Conservation (phyloP, 2,329 filamentous ascomycete genomes). For the Aspergillus intermedius region DNA sequence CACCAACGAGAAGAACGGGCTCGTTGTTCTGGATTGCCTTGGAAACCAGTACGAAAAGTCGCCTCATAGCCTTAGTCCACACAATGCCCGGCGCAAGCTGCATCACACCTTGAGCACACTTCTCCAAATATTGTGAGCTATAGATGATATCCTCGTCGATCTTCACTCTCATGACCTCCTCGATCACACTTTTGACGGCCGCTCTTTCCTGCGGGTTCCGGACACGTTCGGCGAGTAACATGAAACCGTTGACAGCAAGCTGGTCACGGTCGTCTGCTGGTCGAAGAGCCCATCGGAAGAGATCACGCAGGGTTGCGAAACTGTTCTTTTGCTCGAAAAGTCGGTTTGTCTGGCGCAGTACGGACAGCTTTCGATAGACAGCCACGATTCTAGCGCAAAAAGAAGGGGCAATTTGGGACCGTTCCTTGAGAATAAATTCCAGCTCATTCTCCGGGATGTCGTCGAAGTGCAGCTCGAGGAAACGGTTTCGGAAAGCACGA, state of each 20-base stretch:
- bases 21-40: slow-evolving; percentile 84
- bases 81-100: slow-evolving; percentile 54
- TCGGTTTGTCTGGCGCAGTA: slow-evolving; percentile 79
- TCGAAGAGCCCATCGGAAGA: slow-evolving; percentile 91
- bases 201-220: slow-evolving; percentile 80
- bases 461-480: slow-evolving; percentile 94
- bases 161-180: slow-evolving; percentile 79
- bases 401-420: slow-evolving; percentile 82
- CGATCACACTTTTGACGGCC: slow-evolving; percentile 81
- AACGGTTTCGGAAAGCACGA: slow-evolving; percentile 90
- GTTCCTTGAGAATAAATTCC: slow-evolving; percentile 80
- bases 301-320: slow-evolving; percentile 89
- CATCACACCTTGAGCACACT: slow-evolving; percentile 44
- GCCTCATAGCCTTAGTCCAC: slow-evolving; percentile 92
- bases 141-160: slow-evolving; percentile 73
- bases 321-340: slow-evolving; percentile 96
- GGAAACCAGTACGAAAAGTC: slow-evolving; percentile 82
- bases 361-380: slow-evolving; percentile 88
- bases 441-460: slow-evolving; percentile 95
- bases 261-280: slow-evolving; percentile 79
- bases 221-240: slow-evolving; percentile 91
- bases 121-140: slow-evolving; percentile 51
- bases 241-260: slow-evolving; percentile 86
- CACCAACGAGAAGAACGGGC: slow-evolving; percentile 87
- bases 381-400: slow-evolving; percentile 87